Evolutionary conservation across 768 basidiomycete genomes (phyloP).

Genomic region (Hericium erinaceus): DNA sequence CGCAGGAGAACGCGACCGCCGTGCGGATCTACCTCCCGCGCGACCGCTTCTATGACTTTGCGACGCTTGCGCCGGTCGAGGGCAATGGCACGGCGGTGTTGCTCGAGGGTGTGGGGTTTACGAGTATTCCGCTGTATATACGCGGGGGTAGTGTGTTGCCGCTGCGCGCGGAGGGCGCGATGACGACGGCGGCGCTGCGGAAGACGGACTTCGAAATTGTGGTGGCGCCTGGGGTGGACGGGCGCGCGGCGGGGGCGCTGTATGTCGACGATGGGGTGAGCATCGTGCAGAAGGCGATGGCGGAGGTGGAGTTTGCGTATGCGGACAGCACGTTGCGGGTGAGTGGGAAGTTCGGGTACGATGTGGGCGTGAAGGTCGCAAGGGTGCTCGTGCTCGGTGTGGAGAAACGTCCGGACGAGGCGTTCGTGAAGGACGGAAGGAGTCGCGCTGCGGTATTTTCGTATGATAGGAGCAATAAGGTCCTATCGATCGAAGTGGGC

Average conservation of each 20-base stretch:
- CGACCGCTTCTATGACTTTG: slow-evolving; percentile 60
- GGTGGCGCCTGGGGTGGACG: slow-evolving; percentile 46
- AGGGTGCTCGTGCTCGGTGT: slow-evolving; percentile 26
- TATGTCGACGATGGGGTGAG: slow-evolving; percentile 64
- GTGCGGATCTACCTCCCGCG: slow-evolving; percentile 54
- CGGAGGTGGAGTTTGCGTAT: slow-evolving; percentile 23
- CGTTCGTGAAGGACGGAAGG: slow-evolving; percentile 15
- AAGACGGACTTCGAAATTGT: slow-evolving; percentile 51
- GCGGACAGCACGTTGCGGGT: slow-evolving; percentile 19
- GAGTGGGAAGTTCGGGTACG: slow-evolving; percentile 22
- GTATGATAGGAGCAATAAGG: slow-evolving; percentile 31
- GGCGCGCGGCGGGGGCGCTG: slow-evolving; percentile 40
- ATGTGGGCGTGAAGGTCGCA: slow-evolving; percentile 23
- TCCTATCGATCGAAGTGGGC: slow-evolving; percentile 35
- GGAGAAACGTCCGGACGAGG: slow-evolving; percentile 14
- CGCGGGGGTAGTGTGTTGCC: slow-evolving; percentile 51
- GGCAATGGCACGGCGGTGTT: slow-evolving; percentile 38
- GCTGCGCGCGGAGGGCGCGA: slow-evolving; percentile 41
- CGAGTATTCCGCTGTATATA: slow-evolving; percentile 55
- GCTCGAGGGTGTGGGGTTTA: slow-evolving; percentile 40
- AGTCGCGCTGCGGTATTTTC: slow-evolving; percentile 12
- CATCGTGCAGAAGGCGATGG: slow-evolving; percentile 20
- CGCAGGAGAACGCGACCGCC: slow-evolving; percentile 46
- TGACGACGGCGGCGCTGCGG: slow-evolving; percentile 52
- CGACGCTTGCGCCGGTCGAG: slow-evolving; percentile 35